phyloP scores from a whole-genome alignment of 805 yeast species.

The Komagataella ulmi region DNA sequence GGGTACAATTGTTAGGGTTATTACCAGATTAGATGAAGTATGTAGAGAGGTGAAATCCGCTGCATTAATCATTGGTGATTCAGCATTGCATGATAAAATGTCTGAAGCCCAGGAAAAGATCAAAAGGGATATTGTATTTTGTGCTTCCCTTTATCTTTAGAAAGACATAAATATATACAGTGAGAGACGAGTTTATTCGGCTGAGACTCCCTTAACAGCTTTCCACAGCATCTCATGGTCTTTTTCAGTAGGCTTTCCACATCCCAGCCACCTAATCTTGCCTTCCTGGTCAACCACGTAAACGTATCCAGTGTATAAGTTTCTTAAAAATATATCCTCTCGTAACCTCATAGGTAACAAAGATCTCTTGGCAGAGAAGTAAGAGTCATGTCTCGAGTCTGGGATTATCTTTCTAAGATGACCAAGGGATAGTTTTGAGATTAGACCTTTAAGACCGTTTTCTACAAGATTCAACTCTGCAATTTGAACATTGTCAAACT shows the following conservation, averaged over 20 bases:
- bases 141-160: slow-evolving; percentile 82
- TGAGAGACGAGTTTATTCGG: not conserved
- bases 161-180: not conserved
- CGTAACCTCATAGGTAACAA: slow-evolving; percentile 44
- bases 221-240: slow-evolving; percentile 58
- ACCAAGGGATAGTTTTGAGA: slow-evolving; percentile 18
- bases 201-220: slow-evolving; percentile 40
- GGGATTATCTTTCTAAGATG: slow-evolving; percentile 31
- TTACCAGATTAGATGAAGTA: slow-evolving; percentile 85
- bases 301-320: slow-evolving; percentile 72
- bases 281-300: slow-evolving; percentile 64
- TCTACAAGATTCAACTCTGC: slow-evolving; percentile 72
- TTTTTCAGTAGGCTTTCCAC: slow-evolving; percentile 64
- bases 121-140: slow-evolving; percentile 93
- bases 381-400: slow-evolving; percentile 36
- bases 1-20: slow-evolving; percentile 94
- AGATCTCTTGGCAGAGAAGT: slow-evolving; percentile 45
- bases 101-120: slow-evolving; percentile 85
- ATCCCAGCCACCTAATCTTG: slow-evolving; percentile 81
- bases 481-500: slow-evolving; percentile 47
- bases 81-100: slow-evolving; percentile 82
- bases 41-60: slow-evolving; percentile 93
- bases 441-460: slow-evolving; percentile 51
- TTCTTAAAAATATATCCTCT: slow-evolving; percentile 50
- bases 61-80: slow-evolving; percentile 88